Base-by-base conservation (phyloP, 2,329 filamentous ascomycete genomes). In the Coleophoma crateriformis region DNA sequence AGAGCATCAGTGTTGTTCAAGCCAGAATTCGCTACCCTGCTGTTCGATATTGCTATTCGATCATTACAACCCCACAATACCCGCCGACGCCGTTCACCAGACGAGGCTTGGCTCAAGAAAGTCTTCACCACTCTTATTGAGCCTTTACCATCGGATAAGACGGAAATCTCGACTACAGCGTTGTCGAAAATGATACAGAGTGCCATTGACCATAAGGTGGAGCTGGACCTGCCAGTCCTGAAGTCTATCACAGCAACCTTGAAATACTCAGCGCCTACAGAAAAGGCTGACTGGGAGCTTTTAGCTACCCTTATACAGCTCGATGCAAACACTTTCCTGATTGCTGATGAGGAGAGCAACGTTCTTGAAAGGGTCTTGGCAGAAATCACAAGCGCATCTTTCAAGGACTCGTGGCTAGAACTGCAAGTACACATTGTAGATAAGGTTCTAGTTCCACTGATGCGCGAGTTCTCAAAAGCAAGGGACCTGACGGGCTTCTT, bases 31-130 rank as follows among this genome's bases (percentile, higher is more conserved):
- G 48, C 64, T 64, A 68, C 73, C 1, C 60, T 70, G 8, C 60
- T 76, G 6, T 71, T 76, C 46, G 68, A 74, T 47, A 67, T 73
- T 50, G 71, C 73, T 3, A 68, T 71, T 20, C 67, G 71, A 34
- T 71, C 70, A 34, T 65, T 75, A 14, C 70, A 61, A n/a, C 46
- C 69, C 15, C 64, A 70, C 49, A 65, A 70, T 49, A 67, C 68
- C 11, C 71, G 71, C 42, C 71, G 73, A 45, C 63, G 68, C 35
- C 68, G 72, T 54, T 67, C 67, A 7, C 61, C 68, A 20, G 75
- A 78, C 58, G 69, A 69, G 37, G 64, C 68, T 13, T 78, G 75
- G 74, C 58, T 79, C 45, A 73, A 76, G 57, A 67, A 67, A 3
- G 61, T 75, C n/a, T 76, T 77, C 48, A 65, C 68, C 20, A 52